Percentiles rank a stretch among this genome's conserved stretches.
Evolutionary conservation across 2,329 filamentous ascomycete species (phyloP).

Genomic region (Graphilbum fragrans): DNA sequence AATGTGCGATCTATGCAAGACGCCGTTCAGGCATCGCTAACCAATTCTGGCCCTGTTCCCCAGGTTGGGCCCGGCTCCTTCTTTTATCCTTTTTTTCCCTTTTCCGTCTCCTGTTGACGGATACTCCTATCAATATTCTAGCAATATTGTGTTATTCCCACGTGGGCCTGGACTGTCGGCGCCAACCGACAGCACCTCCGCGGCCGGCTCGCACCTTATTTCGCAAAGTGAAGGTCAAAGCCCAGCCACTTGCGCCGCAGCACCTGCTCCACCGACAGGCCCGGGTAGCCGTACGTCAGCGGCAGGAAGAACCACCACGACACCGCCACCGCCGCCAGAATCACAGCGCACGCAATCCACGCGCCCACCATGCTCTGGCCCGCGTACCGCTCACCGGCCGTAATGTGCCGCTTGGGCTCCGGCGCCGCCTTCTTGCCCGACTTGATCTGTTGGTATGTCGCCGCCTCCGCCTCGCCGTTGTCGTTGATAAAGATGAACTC

Average conservation of each 20-base stretch:
- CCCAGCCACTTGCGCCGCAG: slow-evolving; percentile 85
- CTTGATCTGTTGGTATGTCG: slow-evolving; percentile 28
- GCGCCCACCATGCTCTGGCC: slow-evolving; percentile 63
- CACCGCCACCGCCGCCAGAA: slow-evolving; percentile 56
- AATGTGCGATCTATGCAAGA: no score
- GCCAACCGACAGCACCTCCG: background rate
- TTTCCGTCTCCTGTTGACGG: no score
- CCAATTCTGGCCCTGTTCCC: no score
- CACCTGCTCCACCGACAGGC: slow-evolving; percentile 67
- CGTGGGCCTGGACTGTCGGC: no score
- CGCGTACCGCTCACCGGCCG: slow-evolving; percentile 71
- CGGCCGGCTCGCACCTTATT: slow-evolving; percentile 57
- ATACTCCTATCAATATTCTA: no score
- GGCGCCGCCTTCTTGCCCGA: slow-evolving; percentile 30
- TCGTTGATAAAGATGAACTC: slow-evolving; percentile 96
- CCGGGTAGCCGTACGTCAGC: slow-evolving; percentile 88
- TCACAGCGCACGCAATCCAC: slow-evolving; percentile 66
- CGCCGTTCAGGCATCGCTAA: no score
- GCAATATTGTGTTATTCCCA: no score
- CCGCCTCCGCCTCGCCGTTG: slow-evolving; percentile 45
- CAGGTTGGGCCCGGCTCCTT: no score
- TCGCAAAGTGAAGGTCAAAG: slow-evolving; percentile 97
- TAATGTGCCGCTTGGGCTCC: slow-evolving; percentile 47
- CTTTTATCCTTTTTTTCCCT: no score
- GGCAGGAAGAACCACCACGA: slow-evolving; percentile 92